These are phyloP conservation scores for Arabidopsis thaliana DNA, from an alignment of 345 rosid genomes.

Conservation along the genomic window DNA sequence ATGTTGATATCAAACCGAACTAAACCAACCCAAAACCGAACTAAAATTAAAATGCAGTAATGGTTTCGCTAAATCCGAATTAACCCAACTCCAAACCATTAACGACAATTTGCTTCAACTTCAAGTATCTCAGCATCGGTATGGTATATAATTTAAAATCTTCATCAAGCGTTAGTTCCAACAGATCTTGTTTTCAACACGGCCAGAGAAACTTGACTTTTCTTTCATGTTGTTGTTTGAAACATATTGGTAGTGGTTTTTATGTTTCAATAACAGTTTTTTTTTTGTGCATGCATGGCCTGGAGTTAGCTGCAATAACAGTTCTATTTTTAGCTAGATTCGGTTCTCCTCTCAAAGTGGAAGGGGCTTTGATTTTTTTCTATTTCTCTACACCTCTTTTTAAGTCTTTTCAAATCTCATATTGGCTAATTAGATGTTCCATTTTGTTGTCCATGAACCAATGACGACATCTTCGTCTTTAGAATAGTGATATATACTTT, in stretches of 20 bases:
- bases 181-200: conserved; percentile 14
- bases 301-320: conserved; percentile 36
- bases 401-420: conserved; percentile 31
- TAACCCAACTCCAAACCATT: neutral
- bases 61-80: neutral
- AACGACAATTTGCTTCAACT: neutral
- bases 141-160: neutral
- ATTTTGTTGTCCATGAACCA: conserved; percentile 6
- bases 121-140: neutral
- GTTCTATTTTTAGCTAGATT: conserved; percentile 37
- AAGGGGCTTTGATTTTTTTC: conserved; percentile 15
- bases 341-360: conserved; percentile 24
- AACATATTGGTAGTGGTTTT: conserved; percentile 23
- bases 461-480: conserved; percentile 14
- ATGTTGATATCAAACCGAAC: neutral
- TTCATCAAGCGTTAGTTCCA: neutral
- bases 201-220: neutral
- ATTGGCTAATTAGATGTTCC: conserved; percentile 10
- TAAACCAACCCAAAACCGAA: neutral
- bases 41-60: neutral
- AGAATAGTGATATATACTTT: neutral
- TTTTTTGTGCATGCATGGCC: neutral
- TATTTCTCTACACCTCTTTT: conserved; percentile 3
- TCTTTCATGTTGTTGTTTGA: conserved; percentile 26
- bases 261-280: conserved; percentile 24